A percentile compares a stretch with the other conserved stretches of the same genome.
Conservation (phyloP, 2,329 filamentous ascomycete genomes). For the Penicillium thymicola region DNA sequence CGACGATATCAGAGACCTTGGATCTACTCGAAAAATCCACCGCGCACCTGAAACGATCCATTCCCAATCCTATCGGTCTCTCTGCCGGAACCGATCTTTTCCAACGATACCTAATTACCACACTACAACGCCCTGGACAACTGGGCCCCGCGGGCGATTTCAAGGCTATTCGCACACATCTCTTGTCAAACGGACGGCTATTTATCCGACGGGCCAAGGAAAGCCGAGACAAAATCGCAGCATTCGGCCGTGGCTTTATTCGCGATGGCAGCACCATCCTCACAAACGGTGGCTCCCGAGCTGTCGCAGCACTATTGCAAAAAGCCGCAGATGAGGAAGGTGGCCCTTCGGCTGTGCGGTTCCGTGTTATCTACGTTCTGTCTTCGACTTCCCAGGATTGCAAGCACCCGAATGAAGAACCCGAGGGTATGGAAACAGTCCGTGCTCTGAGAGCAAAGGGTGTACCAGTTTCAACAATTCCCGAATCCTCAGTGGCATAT, state of each 20-base stretch:
- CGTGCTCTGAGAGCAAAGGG: slow-evolving; percentile 66
- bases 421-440: slow-evolving; percentile 70
- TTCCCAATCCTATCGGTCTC: slow-evolving; percentile 85
- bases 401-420: slow-evolving; percentile 35
- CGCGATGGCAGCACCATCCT: slow-evolving; percentile 76
- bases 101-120: slow-evolving; percentile 85
- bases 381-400: slow-evolving; percentile 32
- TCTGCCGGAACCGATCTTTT: slow-evolving; percentile 94
- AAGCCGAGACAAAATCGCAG: slow-evolving; percentile 76
- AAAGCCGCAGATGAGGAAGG: slow-evolving; percentile 66
- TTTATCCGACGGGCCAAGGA: slow-evolving; percentile 87
- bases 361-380: slow-evolving; percentile 78
- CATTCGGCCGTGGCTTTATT: slow-evolving; percentile 74
- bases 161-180: slow-evolving; percentile 74
- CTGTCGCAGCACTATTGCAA: slow-evolving; percentile 73
- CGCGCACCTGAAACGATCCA: slow-evolving; percentile 69
- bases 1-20: slow-evolving; percentile 91
- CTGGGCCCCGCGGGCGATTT: slow-evolving; percentile 64
- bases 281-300: slow-evolving; percentile 82
- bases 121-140: slow-evolving; percentile 54
- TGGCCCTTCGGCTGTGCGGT: slow-evolving; percentile 59
- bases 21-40: slow-evolving; percentile 77
- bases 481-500: slow-evolving; percentile 73
- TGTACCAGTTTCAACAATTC: slow-evolving; percentile 79
- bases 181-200: slow-evolving; percentile 78